phyloP scores from a whole-genome alignment of 1,284 basidiomycete genomes.

The Cutaneotrichosporon cutaneum region DNA sequence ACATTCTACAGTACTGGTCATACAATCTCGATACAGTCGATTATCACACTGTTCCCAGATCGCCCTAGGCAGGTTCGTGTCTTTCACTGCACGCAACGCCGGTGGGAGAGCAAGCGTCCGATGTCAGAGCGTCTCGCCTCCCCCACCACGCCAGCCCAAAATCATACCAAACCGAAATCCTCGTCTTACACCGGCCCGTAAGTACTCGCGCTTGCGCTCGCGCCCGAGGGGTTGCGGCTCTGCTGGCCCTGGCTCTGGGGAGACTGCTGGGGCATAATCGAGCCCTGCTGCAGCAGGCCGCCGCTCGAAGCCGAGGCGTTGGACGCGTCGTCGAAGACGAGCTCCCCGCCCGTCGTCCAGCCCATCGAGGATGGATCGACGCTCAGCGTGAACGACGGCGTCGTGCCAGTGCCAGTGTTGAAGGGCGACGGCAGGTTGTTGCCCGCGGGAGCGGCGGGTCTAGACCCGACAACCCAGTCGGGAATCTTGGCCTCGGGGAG shows the following conservation, averaged over 20 bases:
- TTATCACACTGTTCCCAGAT: slow-evolving; percentile 1
- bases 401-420: not conserved
- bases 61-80: not conserved
- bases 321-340: slow-evolving; percentile 2
- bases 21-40: slow-evolving; percentile 9
- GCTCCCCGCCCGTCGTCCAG: not conserved
- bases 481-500: slow-evolving; percentile 1
- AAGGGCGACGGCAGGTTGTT: not conserved
- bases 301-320: not conserved
- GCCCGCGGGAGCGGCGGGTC: not conserved
- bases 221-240: not conserved
- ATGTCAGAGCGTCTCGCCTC: not conserved
- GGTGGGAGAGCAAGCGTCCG: not conserved
- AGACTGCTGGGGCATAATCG: not conserved
- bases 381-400: not conserved
- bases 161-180: not conserved
- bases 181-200: not conserved
- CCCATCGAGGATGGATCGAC: slow-evolving; percentile 2
- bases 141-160: not conserved
- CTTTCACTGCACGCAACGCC: not conserved
- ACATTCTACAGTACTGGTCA: slow-evolving; percentile 10
- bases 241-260: not conserved
- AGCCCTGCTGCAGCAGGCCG: not conserved
- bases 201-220: not conserved
- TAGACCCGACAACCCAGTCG: not conserved